Percentiles rank a stretch among this genome's conserved stretches.
Conservation (phyloP, 768 basidiomycete genomes). For the Sarcodon aspratus region DNA sequence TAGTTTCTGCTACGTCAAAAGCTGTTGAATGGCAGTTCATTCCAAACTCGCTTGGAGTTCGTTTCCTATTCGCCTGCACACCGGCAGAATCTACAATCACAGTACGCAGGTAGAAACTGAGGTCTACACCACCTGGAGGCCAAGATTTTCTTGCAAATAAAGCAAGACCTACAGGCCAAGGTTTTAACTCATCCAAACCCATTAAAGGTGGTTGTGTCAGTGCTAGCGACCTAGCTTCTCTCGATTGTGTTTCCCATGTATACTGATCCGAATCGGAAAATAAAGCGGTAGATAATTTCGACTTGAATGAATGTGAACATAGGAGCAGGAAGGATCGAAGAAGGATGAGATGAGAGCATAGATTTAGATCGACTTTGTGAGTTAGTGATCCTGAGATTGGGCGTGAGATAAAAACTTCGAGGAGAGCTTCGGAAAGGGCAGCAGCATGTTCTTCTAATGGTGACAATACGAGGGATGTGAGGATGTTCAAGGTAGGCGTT, state of each 20-base stretch:
- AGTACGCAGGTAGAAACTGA: constrained; percentile 73
- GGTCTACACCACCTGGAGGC: constrained; percentile 81
- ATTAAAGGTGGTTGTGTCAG: constrained; percentile 6
- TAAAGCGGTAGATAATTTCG: constrained; percentile 55
- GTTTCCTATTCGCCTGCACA: background rate
- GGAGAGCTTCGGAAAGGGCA: constrained; percentile 52
- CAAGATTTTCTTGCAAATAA: constrained; percentile 68
- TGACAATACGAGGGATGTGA: constrained; percentile 50
- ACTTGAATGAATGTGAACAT: constrained; percentile 62
- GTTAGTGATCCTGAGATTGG: constrained; percentile 21
- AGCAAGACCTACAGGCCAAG: constrained; percentile 65
- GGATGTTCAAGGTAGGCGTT: constrained; percentile 49
- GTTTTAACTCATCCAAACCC: constrained; percentile 4
- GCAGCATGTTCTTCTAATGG: constrained; percentile 53
- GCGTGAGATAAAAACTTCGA: constrained; percentile 54
- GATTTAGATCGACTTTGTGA: constrained; percentile 33
- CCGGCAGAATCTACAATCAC: constrained; percentile 79
- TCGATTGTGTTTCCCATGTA: background rate
- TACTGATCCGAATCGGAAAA: constrained; percentile 63
- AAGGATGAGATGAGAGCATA: constrained; percentile 55
- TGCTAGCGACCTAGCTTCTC: background rate
- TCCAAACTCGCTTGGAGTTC: background rate
- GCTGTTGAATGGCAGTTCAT: constrained; percentile 8
- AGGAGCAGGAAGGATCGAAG: constrained; percentile 70
- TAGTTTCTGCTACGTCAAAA: constrained; percentile 55